Evolutionary conservation across 2,329 filamentous ascomycete genomes (phyloP), one percentile per base, ranked within the genome.

Genomic region (Moelleriella libera): DNA sequence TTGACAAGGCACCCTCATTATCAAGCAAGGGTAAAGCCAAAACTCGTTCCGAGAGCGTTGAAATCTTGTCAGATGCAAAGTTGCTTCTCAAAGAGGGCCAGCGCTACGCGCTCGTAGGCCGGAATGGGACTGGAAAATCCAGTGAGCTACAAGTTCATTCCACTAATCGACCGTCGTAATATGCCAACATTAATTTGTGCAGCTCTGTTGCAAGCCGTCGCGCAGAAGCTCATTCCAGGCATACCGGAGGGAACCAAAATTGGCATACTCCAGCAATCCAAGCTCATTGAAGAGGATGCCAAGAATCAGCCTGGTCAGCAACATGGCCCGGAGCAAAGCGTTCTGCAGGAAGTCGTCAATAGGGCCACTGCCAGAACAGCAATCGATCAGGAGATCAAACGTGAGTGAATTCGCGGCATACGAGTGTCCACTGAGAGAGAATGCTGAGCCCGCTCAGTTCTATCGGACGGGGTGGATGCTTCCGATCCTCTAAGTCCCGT

Each of bases 61-160:
- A 92, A 60, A 75, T 94, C 5, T 69, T 94, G 3, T 70, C 69
- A 8, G 78, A 83, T 60, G 83, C 83, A 1, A 80, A 80, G 48
- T 65, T 94, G 37, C 76, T 80, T 29, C 66, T 94, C 3, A 85
- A 90, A 53, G 76, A 80, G 45, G 82, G 84, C 0, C 71, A 80
- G 43, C 74, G 84, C 51, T 94, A 94, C 68, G 86, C 85, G 0
- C 68, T 94, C 2, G 70, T 90, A 21, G 88, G 87, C 0, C 74
- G 85, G 6, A 94, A 94, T 63, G 87, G 87, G 1, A 83, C 81
- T 2, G 88, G 87, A 5, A 94, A 94, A 59, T 89, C 85, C 4
- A 90, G 80, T 83, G 3, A 37, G 12, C 12, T 37, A 3, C 34
- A 5, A 37, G 5, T 5, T 9, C 12, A 37, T 5, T 37, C 12